Conservation (phyloP, 73 alveolate species). For the Paramecium sonneborni region DNA sequence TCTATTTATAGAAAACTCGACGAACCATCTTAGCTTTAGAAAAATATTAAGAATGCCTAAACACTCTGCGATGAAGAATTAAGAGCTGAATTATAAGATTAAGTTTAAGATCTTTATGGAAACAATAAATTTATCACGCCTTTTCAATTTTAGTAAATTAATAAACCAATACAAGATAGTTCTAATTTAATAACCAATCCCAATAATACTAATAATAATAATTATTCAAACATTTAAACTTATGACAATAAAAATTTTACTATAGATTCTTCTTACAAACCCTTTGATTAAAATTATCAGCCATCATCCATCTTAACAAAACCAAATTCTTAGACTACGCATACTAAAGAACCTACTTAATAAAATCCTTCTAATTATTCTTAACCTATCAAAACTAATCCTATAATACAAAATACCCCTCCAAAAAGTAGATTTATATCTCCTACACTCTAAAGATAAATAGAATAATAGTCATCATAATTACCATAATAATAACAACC, state of each 20-base stretch:
- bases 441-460: background rate
- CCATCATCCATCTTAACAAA: background rate
- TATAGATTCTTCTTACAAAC: background rate
- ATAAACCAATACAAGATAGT: background rate
- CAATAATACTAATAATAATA: background rate
- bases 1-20: background rate
- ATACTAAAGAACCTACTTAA: background rate
- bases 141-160: background rate
- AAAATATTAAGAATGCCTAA: background rate
- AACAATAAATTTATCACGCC: background rate
- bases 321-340: background rate
- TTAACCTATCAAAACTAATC: background rate
- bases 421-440: background rate
- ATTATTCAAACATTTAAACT: background rate
- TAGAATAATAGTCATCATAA: too few species aligned
- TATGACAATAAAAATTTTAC: background rate
- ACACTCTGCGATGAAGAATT: constrained; percentile 28
- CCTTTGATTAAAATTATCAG: background rate
- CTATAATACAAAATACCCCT: background rate
- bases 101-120: background rate
- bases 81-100: background rate
- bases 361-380: background rate
- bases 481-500: too few species aligned
- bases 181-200: background rate
- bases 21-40: background rate